Base-by-base conservation (phyloP, 1,284 basidiomycete species). In the Golubevia pallescens region DNA sequence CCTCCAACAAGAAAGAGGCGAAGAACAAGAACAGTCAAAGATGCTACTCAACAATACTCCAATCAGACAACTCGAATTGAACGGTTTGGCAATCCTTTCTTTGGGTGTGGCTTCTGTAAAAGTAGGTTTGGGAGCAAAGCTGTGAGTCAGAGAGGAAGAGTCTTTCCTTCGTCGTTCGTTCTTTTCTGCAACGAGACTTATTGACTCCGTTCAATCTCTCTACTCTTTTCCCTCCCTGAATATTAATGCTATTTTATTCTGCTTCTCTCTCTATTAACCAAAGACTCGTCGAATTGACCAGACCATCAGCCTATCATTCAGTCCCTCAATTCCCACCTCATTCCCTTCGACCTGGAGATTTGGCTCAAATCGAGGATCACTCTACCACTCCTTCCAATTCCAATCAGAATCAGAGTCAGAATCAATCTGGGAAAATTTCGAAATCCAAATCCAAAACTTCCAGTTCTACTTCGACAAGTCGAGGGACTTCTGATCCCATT, bases 21-120 rank as follows among this genome's bases (percentile, higher is more conserved):
- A 75, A 54, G 81, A 82, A 57, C 75, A 76, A 28, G 69, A 68
- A 1, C 77, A 84, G 58, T 73, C 72, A 16, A 68, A 68, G 19
- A 70, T 84, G 1, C 61, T 84, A 4, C 71, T 81, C 55, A 73
- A 75, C n/a, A 72, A 74, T 13, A 74, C 71, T 10, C 60, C 80
- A 2, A 75, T 80, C 3, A 77, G 75, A n/a, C 54, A 78, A 2
- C 70, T 84, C 21, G 80, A 82, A 51, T 68, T 69, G 14, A 69
- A 82, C 61, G 81, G 81, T 5, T 65, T 84, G 1, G 81, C 81
- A 7, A 69, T 84, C 0, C 73, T 81, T 2, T 68, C 70, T 13
- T 59, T 84, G 3, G 68, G 74, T 7, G 80, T 78, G 0, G 60
- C 69, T 6, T 65, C 66, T 8, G 68, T 80, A 5, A 66, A 71